Base-by-base conservation (phyloP, 176 grass and related monocot species). In the Guadua angustifolia region DNA sequence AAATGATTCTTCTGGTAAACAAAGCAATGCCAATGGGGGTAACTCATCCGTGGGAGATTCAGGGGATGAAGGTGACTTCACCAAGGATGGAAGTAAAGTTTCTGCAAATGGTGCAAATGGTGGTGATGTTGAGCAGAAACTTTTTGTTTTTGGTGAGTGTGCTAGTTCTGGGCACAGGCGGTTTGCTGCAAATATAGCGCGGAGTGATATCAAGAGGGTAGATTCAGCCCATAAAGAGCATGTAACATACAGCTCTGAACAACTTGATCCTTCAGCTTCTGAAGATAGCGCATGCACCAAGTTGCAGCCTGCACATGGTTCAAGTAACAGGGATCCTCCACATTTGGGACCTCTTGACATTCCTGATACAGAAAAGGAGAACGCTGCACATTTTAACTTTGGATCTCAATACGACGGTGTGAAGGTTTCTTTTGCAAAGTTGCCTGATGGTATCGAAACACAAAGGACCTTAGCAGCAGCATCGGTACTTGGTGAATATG, bases 111-210 rank as follows among this genome's bases (percentile, higher is more conserved):
- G 35, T 66, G 75, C 47, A 73, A 9, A n/a, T 70, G 45, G 35
- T 57, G 78, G 3, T 71, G 32, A 81, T 64, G 73, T 22, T 16
- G 47, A 77, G 6, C 78, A 77, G 4, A 61, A 19, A 71, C 53
- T 77, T 36, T 85, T 89, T 82, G 71, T 86, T 65, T 89, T 89
- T 46, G 83, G 88, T 77, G 72, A 63, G 12, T 36, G 32, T 76
- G 22, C 77, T 85, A 79, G 67, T 70, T 33, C 64, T 77, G 44
- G 24, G 22, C 15, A 69, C 4, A 66, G 1, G 44, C 18, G 35
- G 47, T 83, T 56, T 9, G 5, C 74, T 66, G 19, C 66, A 69
- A 73, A 66, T 66, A 62, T 49, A 72, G 9, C 47, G 44, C 33
- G 25, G 42, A 17, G 36, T 69, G 49, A 80, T 62, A 9, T 19